Percentiles rank a stretch among this genome's conserved stretches.
Conservation (phyloP, 1,139 yeast species). For the Geotrichum reessii region DNA sequence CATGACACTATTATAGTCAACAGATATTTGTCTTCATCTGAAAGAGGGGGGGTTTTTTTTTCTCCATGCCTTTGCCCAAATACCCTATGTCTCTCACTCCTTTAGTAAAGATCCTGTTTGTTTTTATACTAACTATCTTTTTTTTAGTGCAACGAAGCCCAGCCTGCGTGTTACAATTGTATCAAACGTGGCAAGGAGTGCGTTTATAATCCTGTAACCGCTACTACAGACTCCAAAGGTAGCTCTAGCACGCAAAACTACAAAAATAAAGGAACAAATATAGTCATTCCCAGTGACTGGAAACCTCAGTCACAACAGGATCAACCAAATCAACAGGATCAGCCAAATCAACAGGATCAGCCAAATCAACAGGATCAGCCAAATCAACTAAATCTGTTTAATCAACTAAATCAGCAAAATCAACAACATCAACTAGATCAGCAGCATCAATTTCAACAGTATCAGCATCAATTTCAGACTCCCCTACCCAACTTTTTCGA, state of each 20-base stretch:
- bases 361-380: not conserved
- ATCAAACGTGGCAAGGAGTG: constrained; percentile 10
- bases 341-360: not conserved
- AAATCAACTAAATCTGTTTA: not conserved
- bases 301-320: not conserved
- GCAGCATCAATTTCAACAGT: not conserved
- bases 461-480: not conserved
- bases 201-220: not conserved
- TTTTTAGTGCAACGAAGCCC: constrained; percentile 13
- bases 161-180: constrained; percentile 14
- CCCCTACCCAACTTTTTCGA: constrained; percentile 8
- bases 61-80: not conserved
- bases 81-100: not conserved
- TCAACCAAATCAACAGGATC: constrained; percentile 5
- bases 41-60: not conserved
- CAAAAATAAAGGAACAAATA: not conserved
- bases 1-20: not conserved
- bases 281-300: not conserved
- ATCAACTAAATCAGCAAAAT: not conserved
- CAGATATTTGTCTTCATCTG: not conserved
- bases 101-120: not conserved
- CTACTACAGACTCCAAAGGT: not conserved
- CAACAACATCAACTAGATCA: too few relatives aligned
- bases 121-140: not conserved
- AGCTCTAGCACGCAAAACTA: not conserved